Evolutionary conservation across 2,329 filamentous ascomycete species (phyloP).

Genomic region (Didymella arachidicola): DNA sequence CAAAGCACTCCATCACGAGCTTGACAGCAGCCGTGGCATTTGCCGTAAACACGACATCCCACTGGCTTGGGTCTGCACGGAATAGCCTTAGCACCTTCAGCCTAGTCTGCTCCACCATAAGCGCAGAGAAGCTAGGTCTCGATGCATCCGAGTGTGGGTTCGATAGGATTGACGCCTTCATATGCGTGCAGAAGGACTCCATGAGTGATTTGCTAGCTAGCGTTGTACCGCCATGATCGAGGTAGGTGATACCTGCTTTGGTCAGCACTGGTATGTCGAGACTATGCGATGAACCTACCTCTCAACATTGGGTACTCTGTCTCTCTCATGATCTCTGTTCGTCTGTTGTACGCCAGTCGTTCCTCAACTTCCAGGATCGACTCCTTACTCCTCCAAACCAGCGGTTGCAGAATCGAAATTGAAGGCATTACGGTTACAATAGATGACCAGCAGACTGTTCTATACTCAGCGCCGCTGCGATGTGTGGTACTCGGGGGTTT

Average conservation of each 20-base stretch:
- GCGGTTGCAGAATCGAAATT: neutral
- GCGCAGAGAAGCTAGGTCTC: conserved; percentile 64
- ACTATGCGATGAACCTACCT: conserved; percentile 16
- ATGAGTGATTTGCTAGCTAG: conserved; percentile 62
- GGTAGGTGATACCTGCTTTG: conserved; percentile 55
- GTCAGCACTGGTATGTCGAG: conserved; percentile 1
- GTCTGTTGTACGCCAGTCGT: conserved; percentile 24
- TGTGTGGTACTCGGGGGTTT: neutral
- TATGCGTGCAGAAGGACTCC: conserved; percentile 62
- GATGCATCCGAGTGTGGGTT: conserved; percentile 72
- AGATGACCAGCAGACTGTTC: conserved; percentile 2
- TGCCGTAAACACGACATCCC: conserved; percentile 89
- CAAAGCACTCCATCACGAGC: conserved; percentile 78
- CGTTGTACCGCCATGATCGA: conserved; percentile 64
- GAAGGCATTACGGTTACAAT: conserved; percentile 2
- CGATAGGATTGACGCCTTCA: conserved; percentile 67
- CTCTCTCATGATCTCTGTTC: conserved; percentile 25
- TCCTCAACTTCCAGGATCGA: neutral
- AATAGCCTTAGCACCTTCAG: conserved; percentile 70
- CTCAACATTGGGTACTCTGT: conserved; percentile 39
- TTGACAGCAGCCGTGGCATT: conserved; percentile 93
- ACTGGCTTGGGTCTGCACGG: conserved; percentile 78
- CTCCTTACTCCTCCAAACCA: neutral
- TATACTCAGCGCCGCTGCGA: neutral
- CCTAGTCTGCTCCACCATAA: conserved; percentile 62